Base-by-base conservation (phyloP, 805 yeast genomes). In the Ogataea minuta region DNA sequence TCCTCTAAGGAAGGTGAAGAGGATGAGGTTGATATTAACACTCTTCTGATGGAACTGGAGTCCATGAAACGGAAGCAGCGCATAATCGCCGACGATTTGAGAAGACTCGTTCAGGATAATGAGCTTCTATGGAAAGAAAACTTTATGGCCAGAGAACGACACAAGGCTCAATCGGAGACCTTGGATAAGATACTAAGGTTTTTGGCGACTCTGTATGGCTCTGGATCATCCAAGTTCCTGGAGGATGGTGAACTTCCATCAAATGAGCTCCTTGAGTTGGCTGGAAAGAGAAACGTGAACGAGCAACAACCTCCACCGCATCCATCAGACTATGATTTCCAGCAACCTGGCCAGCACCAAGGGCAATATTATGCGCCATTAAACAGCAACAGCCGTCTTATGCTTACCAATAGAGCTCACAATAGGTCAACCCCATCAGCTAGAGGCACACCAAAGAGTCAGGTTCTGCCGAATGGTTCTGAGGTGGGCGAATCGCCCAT, bases 101-200 rank as follows among this genome's bases (percentile, higher is more conserved):
- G 83, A 50, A 72, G 97, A 42, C 79, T 93, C 26, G 74, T 89
- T 43, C 81, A 81, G 44, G 98, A 93, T 57, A 93, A 91, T 64
- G 91, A 87, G 58, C 62, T 87, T 53, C 64, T 93, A 31, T 93
- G 99, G 99, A 81, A 83, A 45, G 98, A 93, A 57, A 83, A 88
- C 54, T 81, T 74, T 57, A 66, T 80, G 42, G 82, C 91, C 5
- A 72, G 97, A 38, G 97, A 91, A 59, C 76, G 90, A 48, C 86
- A 90, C 60, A 78, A 83, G 52, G 73, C 81, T 23, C 98, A 93
- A 59, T 80, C 91, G 28, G 91, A 85, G 46, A 87, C 96, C 15
- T 70, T 93, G 40, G 95, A 89, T 48, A 84, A 86, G 48, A 91
- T 93, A 35, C 64, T 93, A 53, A 77, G 93, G 51, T 91, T 93